Percentiles rank a stretch among this genome's conserved stretches.
Evolutionary conservation across 2,329 filamentous ascomycete species (phyloP).

Genomic region (Albophoma yamanashiensis): DNA sequence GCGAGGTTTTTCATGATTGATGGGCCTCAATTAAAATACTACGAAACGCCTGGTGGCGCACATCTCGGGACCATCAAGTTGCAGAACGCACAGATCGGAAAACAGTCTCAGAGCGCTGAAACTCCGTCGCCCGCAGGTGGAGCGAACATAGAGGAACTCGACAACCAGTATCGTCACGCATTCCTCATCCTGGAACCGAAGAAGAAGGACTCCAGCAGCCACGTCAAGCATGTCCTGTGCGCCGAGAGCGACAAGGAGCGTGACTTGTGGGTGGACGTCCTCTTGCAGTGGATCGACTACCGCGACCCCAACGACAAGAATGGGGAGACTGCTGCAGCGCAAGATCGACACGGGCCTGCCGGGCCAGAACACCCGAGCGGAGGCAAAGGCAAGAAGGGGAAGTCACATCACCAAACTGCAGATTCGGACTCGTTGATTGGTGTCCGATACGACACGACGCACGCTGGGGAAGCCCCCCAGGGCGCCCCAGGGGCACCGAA

Average conservation of each 20-base stretch:
- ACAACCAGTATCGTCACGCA: slow-evolving; percentile 93
- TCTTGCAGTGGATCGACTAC: slow-evolving; percentile 82
- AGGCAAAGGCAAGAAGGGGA: slow-evolving; percentile 19
- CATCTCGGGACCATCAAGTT: slow-evolving; percentile 92
- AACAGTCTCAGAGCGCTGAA: slow-evolving; percentile 51
- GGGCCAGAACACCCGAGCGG: slow-evolving; percentile 13
- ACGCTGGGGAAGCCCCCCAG: slow-evolving; percentile 39
- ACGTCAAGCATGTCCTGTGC: slow-evolving; percentile 89
- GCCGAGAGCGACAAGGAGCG: slow-evolving; percentile 90
- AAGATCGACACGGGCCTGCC: slow-evolving; percentile 28
- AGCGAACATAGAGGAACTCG: slow-evolving; percentile 57
- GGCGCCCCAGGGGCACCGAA: slow-evolving; percentile 26
- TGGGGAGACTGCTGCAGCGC: slow-evolving; percentile 14
- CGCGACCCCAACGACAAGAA: slow-evolving; percentile 43
- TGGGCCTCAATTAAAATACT: slow-evolving; percentile 68
- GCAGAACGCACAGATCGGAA: slow-evolving; percentile 82
- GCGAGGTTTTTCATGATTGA: slow-evolving; percentile 57
- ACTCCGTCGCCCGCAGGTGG: slow-evolving; percentile 50
- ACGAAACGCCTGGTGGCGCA: slow-evolving; percentile 79
- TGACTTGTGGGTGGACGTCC: slow-evolving; percentile 84
- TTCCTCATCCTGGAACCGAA: slow-evolving; percentile 94
- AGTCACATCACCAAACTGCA: slow-evolving; percentile 22
- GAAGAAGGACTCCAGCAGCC: slow-evolving; percentile 80
- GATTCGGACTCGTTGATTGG: slow-evolving; percentile 41
- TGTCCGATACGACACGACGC: slow-evolving; percentile 46